A percentile compares a stretch with the other conserved stretches of the same genome.
Evolutionary conservation across 2,329 filamentous ascomycete genomes (phyloP).

Genomic region (Verruconis gallopava): DNA sequence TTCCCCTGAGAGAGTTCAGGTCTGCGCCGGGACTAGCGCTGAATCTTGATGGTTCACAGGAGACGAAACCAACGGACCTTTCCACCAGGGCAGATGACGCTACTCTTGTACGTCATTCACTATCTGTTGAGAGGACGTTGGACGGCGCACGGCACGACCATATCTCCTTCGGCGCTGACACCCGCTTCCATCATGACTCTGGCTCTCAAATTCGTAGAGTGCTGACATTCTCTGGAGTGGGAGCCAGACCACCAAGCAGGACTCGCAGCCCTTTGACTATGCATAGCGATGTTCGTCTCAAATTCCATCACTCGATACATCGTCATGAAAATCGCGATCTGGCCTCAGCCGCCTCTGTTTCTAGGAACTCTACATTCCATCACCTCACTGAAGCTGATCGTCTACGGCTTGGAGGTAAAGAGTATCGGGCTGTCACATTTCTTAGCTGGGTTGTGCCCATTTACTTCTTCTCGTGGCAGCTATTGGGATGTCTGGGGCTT

Average conservation of each 20-base stretch:
- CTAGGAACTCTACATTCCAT: slow-evolving; percentile 43
- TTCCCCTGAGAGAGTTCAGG: no score
- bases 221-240: neutral
- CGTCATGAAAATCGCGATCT: no score
- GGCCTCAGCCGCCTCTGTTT: slow-evolving; percentile 18
- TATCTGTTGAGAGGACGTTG: no score
- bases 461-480: slow-evolving; percentile 48
- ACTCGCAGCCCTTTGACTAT: no score
- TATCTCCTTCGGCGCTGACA: neutral
- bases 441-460: slow-evolving; percentile 46
- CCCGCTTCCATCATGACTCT: no score
- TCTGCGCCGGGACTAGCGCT: neutral
- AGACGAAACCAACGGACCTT: neutral
- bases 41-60: neutral
- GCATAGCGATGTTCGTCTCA: no score
- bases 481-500: slow-evolving; percentile 45
- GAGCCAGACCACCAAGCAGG: neutral
- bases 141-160: no score
- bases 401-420: slow-evolving; percentile 46
- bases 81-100: neutral
- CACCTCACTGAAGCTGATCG: slow-evolving; percentile 41
- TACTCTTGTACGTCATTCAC: no score
- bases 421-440: slow-evolving; percentile 50
- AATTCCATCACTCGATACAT: no score
- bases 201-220: neutral